These are phyloP conservation scores for Acmispon strigosus DNA, from an alignment of 306 rosid genomes.

Conservation along the genomic window DNA sequence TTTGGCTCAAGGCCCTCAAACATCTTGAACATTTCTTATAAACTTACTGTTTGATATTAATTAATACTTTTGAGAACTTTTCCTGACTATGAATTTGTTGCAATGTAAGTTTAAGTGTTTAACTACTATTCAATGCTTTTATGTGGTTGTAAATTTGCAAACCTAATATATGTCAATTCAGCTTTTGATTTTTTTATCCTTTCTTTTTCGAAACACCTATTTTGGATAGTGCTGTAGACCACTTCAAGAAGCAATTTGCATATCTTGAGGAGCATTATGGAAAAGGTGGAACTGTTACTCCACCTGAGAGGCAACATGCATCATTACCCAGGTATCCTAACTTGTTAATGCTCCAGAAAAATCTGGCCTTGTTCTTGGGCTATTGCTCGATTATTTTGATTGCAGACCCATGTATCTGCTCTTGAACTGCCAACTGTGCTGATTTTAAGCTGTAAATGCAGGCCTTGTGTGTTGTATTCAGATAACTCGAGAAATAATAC, in stretches of 20 bases:
- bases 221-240: conserved; percentile 85
- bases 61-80: neutral
- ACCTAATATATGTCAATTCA: neutral
- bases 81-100: neutral
- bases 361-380: conserved; percentile 2
- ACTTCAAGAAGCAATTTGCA: conserved; percentile 97
- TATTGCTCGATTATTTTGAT: neutral
- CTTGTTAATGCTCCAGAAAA: neutral
- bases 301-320: conserved; percentile 96
- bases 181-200: conserved; percentile 1
- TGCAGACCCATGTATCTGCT: neutral
- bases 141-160: conserved; percentile 4
- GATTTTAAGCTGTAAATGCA: conserved; percentile 36
- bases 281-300: conserved; percentile 70
- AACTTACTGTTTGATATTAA: neutral
- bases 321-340: conserved; percentile 76
- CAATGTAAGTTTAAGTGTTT: neutral
- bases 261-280: conserved; percentile 94
- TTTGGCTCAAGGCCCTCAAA: neutral
- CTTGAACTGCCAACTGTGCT: conserved; percentile 11
- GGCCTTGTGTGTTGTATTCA: conserved; percentile 75
- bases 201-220: neutral
- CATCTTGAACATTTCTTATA: neutral
- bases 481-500: conserved; percentile 48
- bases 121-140: neutral